phyloP scores from a whole-genome alignment of 2,329 filamentous ascomycete genomes.

The Colletotrichum cordylinicola region DNA sequence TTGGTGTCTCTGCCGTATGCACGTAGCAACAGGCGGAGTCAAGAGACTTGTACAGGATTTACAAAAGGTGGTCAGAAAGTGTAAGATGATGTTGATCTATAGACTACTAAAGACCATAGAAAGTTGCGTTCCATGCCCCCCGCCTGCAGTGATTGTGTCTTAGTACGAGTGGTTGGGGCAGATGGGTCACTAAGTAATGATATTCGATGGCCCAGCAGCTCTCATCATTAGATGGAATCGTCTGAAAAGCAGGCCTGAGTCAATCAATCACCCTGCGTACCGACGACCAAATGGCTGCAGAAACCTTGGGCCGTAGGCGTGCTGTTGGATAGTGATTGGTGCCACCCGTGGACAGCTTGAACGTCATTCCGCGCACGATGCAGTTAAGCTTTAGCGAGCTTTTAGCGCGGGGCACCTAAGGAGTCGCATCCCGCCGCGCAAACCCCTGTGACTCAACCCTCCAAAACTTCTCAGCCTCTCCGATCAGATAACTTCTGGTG shows the following conservation, averaged over 20 bases:
- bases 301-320: not conserved
- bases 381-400: constrained; percentile 24
- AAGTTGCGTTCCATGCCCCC: not conserved
- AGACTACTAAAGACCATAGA: not conserved
- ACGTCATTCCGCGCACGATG: constrained; percentile 21
- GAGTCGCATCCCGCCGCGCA: constrained; percentile 20
- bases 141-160: not conserved
- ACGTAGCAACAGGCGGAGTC: not conserved
- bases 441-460: constrained; percentile 24
- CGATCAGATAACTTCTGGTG: not conserved
- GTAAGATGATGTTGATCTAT: not conserved
- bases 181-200: not conserved
- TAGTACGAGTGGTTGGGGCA: not conserved
- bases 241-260: not conserved
- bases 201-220: not conserved
- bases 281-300: not conserved
- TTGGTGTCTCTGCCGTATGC: not conserved
- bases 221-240: not conserved
- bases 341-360: not conserved
- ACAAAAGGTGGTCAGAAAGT: not conserved
- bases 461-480: constrained; percentile 21
- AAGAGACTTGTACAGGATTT: not conserved
- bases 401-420: constrained; percentile 20
- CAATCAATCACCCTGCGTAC: not conserved
- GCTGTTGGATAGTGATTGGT: not conserved